A percentile compares a stretch with the other conserved stretches of the same genome.
phyloP scores from a whole-genome alignment of 208 protist species.

The Acanthamoeba lenticulata region DNA sequence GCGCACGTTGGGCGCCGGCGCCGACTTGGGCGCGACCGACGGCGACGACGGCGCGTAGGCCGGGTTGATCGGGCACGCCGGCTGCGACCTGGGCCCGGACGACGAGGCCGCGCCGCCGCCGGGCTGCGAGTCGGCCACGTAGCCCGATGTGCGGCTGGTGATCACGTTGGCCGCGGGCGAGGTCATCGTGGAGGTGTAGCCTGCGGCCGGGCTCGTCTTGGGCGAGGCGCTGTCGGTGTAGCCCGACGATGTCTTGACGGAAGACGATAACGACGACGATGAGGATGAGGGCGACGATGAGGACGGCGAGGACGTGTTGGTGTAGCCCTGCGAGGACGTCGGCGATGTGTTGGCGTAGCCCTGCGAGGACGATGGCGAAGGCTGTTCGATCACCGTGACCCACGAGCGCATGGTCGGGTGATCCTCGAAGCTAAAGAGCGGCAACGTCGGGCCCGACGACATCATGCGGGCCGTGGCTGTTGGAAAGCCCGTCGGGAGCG shows the following conservation, averaged over 20 bases:
- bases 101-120: background rate
- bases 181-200: background rate
- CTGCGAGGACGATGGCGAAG: background rate
- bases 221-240: background rate
- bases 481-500: no score
- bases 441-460: background rate
- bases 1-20: background rate
- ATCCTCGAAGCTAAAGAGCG: background rate
- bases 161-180: no score
- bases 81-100: background rate
- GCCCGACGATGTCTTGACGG: background rate
- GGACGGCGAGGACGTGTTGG: background rate
- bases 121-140: background rate
- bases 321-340: background rate
- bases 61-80: conserved; percentile 24
- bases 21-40: background rate
- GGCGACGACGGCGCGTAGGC: background rate
- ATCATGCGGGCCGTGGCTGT: background rate
- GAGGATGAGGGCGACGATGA: background rate
- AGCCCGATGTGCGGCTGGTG: background rate
- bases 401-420: background rate
- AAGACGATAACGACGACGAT: background rate
- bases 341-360: background rate
- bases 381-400: no score
- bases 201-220: no score